Percentiles rank a stretch among this genome's conserved stretches.
Conservation (phyloP, 106 monocot species). For the Alisma plantagoaquatica region DNA sequence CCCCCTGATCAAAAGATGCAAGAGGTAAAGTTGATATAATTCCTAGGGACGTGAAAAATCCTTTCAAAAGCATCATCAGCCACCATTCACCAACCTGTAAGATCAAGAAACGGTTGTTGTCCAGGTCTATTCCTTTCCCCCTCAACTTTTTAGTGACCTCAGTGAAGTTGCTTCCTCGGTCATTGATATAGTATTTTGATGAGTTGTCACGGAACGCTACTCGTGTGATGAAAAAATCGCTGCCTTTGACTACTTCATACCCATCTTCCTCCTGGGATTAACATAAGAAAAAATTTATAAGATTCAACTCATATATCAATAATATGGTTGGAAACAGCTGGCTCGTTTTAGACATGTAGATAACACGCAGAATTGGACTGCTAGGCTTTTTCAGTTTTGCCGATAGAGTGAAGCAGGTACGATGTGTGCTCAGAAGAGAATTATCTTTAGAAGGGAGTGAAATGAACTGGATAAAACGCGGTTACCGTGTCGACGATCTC, state of each 20-base stretch:
- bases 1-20: constrained; percentile 43
- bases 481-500: constrained; percentile 85
- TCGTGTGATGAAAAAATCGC: constrained; percentile 73
- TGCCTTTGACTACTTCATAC: constrained; percentile 65
- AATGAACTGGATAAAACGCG: neutral
- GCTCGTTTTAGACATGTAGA: too few species aligned
- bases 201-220: constrained; percentile 93
- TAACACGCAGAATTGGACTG: too few species aligned
- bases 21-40: neutral
- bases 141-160: constrained; percentile 94
- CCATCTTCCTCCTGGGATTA: constrained; percentile 60
- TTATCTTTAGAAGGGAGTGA: neutral
- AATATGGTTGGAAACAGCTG: too few species aligned
- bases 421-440: too few species aligned
- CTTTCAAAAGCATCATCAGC: neutral
- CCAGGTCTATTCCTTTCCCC: constrained; percentile 93
- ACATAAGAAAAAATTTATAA: neutral
- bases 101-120: constrained; percentile 94
- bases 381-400: too few species aligned
- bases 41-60: neutral
- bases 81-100: constrained; percentile 52
- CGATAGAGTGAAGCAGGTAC: too few species aligned
- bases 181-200: constrained; percentile 95
- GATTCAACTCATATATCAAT: too few species aligned
- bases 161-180: constrained; percentile 88